Conservation (phyloP, 352 stramenopile species). For the Phytophthora cactorum region DNA sequence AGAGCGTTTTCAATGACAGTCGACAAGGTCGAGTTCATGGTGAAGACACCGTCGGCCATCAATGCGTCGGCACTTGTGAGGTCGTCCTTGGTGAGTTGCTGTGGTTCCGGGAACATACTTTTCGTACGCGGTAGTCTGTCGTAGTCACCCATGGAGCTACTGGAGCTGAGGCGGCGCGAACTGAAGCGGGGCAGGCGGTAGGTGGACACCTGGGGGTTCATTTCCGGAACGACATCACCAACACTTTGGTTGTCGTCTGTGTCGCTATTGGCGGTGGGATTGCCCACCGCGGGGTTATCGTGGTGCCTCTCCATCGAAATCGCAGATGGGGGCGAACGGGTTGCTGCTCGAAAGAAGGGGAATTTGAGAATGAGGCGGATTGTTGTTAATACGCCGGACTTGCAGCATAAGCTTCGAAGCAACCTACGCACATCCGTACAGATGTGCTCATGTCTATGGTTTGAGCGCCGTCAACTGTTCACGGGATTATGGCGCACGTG, state of each 20-base stretch:
- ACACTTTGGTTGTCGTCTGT: conserved; percentile 23
- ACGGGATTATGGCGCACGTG: not conserved
- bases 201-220: conserved; percentile 12
- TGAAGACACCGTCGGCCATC: conserved; percentile 52
- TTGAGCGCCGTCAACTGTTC: not conserved
- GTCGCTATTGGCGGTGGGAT: conserved; percentile 9
- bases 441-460: conserved; percentile 25
- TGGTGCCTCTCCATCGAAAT: conserved; percentile 22
- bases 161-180: conserved; percentile 34
- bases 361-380: conserved; percentile 23
- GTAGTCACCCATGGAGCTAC: conserved; percentile 24
- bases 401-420: not conserved
- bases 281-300: not conserved
- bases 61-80: conserved; percentile 59
- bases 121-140: conserved; percentile 23
- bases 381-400: not conserved
- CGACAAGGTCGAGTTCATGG: conserved; percentile 62
- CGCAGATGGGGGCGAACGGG: not conserved
- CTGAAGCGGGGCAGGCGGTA: conserved; percentile 43
- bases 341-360: conserved; percentile 13
- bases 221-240: conserved; percentile 22
- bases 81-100: conserved; percentile 35
- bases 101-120: conserved; percentile 40
- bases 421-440: not conserved
- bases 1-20: conserved; percentile 51